Evolutionary conservation across 2,329 filamentous ascomycete genomes (phyloP), one percentile per base, ranked within the genome.

Genomic region (Fusarium sp.): DNA sequence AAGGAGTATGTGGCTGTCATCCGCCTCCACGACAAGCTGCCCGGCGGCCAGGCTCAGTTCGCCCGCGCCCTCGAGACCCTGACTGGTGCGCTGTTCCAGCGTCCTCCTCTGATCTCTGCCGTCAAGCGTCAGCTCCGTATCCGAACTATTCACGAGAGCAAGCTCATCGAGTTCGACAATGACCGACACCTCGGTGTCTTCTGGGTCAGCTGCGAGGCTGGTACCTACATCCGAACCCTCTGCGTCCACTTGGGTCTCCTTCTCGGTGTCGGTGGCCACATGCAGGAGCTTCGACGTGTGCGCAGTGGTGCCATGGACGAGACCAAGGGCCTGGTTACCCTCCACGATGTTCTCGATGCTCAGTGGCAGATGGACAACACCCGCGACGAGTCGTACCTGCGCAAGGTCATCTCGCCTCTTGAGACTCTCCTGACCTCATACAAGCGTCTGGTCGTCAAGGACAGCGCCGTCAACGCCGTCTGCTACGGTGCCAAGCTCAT

Each of bases 401-500:
- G 96, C 79, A 91, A 87, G 77, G 95, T 98, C 78, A 98, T 99
- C 81, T 88, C 92, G 71, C 96, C 96, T 27, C 89, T 99, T 23
- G 96, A 99, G 88, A 95, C 92, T 60, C 90, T 99, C 53, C 89
- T 99, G 74, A 94, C 91, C 41, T 91, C 91, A 57, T 98, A 98
- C 88, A 98, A 98, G 90, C 91, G 96, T 78, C 90, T 99, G 72
- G 95, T 99, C 27, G 95, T 99, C 79, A 99, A 99, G 89, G 96
- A 83, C 72, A 83, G 81, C 71, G 81, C 82, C 23, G 95, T 99
- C 76, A 98, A 98, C 81, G 96, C 96, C 64, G 94, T 99, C 62
- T 98, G 95, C 88, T 98, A 98, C 82, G 96, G 96, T 84, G 96
- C 96, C 50, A 98, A 98, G 87, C 90, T 99, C 71, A 99, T 98